Evolutionary conservation across 495 filamentous ascomycete genomes (phyloP), one percentile per base, ranked within the genome.

Genomic region (Penicillium goetzii): DNA sequence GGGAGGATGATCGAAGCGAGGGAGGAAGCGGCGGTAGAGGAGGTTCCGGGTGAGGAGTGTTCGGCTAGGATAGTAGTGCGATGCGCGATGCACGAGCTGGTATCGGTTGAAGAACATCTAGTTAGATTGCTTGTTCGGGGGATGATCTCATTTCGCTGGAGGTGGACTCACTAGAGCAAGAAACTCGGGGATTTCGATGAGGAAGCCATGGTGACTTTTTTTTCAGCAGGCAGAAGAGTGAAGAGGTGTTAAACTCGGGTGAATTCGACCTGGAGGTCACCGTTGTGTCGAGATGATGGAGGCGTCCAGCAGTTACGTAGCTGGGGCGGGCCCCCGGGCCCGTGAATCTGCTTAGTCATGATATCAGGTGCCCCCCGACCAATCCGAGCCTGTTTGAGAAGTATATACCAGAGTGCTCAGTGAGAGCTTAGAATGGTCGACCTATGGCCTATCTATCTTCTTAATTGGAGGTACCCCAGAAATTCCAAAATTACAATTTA

Each of bases 1-100:
- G 95, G 95, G 63, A 99, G 92, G 80, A 98, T 92, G 68, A 97
- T 83, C 63, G 92, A 93, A 69, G 94, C 92, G 66, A 98, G 90
- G 25, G 91, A 93, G 58, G 91, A 90, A 62, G 89, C 83, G 26
- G 89, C 87, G 23, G 88, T 84, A 32, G 79, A 86, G 41, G 93
- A 89, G 40, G 89, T 86, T 25, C 83, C 81, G 4, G 89, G 83
- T 26, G 90, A 86, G 57, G 92, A 94, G 77, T 95, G 92, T 76
- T 98, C 96, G 68, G 89, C 81, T 49, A 99, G 88, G 77, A 98
- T 97, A 41, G 94, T 97, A 59, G 88, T 89, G 68, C 92, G 86
- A 78, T 96, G 86, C 34, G 93, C 91, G 68, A 97, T 93, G 81
- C 93, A 97, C 70, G 92, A 86, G 81, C 92, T 97, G 73, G 43